Percentiles rank a stretch among this genome's conserved stretches.
These are phyloP conservation scores for Kodamaea hsintzibuensis DNA, from an alignment of 805 yeast genomes.

Conservation along the genomic window DNA sequence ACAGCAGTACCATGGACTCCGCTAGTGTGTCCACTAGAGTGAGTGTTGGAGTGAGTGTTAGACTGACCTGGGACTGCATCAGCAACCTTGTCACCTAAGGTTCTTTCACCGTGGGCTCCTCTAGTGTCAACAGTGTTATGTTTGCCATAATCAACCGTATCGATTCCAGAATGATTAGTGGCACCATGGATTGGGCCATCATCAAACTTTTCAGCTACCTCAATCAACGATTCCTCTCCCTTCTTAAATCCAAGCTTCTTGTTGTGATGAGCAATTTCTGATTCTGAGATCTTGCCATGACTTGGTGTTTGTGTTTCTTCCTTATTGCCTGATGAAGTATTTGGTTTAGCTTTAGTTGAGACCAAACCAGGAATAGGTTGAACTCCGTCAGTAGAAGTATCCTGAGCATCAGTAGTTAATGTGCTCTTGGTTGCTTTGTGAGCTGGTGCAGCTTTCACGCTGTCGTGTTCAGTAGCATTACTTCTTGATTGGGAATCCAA, in stretches of 20 bases:
- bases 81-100: too few species aligned
- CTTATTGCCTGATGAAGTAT: neutral
- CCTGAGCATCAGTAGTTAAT: neutral
- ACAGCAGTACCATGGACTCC: too few species aligned
- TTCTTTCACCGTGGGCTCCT: too few species aligned
- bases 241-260: conserved; percentile 27
- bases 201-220: conserved; percentile 26
- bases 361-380: conserved; percentile 22
- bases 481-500: too few species aligned
- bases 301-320: neutral
- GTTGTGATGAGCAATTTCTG: conserved; percentile 26
- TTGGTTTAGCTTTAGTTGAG: conserved; percentile 7
- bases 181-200: conserved; percentile 4
- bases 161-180: neutral
- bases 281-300: conserved; percentile 19
- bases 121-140: neutral
- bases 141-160: neutral
- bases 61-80: too few species aligned
- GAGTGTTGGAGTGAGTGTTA: too few species aligned
- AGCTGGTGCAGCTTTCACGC: too few species aligned
- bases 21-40: too few species aligned
- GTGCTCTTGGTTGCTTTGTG: conserved; percentile 8
- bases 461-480: too few species aligned
- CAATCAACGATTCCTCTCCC: conserved; percentile 24
- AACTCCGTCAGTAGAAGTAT: conserved; percentile 12